Percentiles rank a stretch among this genome's conserved stretches.
Conservation (phyloP, 129 eudicot species). For the Flaveria sonorensis region DNA sequence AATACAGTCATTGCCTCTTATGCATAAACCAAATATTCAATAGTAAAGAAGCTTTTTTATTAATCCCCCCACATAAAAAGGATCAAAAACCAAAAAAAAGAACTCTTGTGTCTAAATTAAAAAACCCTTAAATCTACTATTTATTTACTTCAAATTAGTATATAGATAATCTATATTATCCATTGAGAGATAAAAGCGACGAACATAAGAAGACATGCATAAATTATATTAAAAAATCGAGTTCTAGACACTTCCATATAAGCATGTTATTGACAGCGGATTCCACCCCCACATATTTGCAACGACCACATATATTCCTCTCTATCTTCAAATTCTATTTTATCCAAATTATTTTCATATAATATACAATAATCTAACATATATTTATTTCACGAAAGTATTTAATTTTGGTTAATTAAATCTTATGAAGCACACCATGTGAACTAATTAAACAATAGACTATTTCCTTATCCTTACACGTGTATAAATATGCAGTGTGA, state of each 20-base stretch:
- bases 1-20: too few relatives aligned
- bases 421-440: not conserved
- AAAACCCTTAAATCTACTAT: too few relatives aligned
- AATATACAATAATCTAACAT: not conserved
- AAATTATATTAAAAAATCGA: not conserved
- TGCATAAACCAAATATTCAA: too few relatives aligned
- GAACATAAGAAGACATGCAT: conserved; percentile 16
- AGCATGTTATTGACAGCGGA: conserved; percentile 47
- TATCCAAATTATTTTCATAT: not conserved
- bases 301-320: conserved; percentile 41
- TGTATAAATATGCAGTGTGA: not conserved
- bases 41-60: too few relatives aligned
- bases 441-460: not conserved
- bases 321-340: conserved; percentile 32
- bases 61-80: too few relatives aligned
- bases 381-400: not conserved
- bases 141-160: too few relatives aligned
- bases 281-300: conserved; percentile 38
- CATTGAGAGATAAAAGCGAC: conserved; percentile 17
- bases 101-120: too few relatives aligned
- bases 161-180: conserved; percentile 5
- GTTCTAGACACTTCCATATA: conserved; percentile 38
- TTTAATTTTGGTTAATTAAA: not conserved
- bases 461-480: not conserved
- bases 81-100: too few relatives aligned